Evolutionary conservation across 78 protist genomes (phyloP).

Genomic region (Blattamonas nauphoetae): DNA sequence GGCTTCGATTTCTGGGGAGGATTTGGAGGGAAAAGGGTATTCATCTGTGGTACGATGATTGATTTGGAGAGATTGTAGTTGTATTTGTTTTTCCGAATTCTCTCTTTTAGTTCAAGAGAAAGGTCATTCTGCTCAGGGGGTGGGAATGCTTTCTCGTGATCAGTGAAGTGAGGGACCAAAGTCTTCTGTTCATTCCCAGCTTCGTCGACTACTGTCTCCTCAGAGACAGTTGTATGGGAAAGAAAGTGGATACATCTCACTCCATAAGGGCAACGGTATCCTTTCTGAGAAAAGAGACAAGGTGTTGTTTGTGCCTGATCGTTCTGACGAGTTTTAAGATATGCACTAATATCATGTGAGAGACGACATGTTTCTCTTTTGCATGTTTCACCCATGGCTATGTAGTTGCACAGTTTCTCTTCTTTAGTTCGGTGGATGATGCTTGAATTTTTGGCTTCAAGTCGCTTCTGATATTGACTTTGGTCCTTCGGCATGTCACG

Average conservation of each 20-base stretch:
- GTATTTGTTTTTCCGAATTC: not conserved
- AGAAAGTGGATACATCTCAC: not conserved
- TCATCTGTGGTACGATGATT: not conserved
- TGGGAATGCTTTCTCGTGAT: not conserved
- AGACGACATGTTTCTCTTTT: not conserved
- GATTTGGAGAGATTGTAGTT: not conserved
- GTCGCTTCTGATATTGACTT: not conserved
- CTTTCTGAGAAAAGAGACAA: not conserved
- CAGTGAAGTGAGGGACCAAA: not conserved
- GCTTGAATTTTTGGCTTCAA: not conserved
- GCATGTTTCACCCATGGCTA: not conserved
- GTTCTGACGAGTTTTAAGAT: not conserved
- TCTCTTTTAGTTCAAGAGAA: not conserved
- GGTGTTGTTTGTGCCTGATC: not conserved
- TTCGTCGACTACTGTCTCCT: not conserved
- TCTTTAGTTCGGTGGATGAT: not conserved
- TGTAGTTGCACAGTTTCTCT: not conserved
- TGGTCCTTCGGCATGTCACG: not conserved
- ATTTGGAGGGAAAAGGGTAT: too few species aligned
- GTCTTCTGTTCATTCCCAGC: not conserved
- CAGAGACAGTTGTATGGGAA: not conserved
- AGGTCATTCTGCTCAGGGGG: not conserved
- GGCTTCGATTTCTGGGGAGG: too few species aligned
- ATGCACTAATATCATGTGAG: not conserved
- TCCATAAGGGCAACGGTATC: conserved; percentile 1